A percentile compares a stretch with the other conserved stretches of the same genome.
Evolutionary conservation across 352 stramenopile species (phyloP).

Genomic region (Phytophthora pistaciae): DNA sequence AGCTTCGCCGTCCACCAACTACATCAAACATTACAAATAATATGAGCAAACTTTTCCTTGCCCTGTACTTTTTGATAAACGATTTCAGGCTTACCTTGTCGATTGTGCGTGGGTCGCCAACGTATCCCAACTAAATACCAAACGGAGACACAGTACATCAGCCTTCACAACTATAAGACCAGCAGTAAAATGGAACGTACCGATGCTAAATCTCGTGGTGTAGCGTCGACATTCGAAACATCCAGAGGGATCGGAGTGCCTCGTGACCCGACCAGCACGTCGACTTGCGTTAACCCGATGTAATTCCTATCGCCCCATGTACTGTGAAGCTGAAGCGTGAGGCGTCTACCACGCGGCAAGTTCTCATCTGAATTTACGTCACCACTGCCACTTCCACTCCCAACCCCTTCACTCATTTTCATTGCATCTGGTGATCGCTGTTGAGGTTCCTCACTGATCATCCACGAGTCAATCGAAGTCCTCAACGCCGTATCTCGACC

Average conservation of each 20-base stretch:
- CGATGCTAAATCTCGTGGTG: constrained; percentile 73
- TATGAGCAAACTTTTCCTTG: not conserved
- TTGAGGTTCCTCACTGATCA: constrained; percentile 54
- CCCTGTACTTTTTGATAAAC: no score
- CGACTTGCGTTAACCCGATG: constrained; percentile 84
- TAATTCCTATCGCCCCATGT: constrained; percentile 89
- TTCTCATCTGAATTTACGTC: constrained; percentile 22
- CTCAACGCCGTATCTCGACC: constrained; percentile 19
- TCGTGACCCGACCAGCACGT: constrained; percentile 63
- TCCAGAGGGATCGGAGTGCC: constrained; percentile 54
- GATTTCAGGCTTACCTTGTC: constrained; percentile 87
- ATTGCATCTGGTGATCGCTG: constrained; percentile 47
- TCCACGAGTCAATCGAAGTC: constrained; percentile 60
- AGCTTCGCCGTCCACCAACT: constrained; percentile 86
- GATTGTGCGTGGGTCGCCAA: constrained; percentile 84
- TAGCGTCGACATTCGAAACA: constrained; percentile 58
- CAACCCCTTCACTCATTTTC: constrained; percentile 39
- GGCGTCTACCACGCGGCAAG: constrained; percentile 51
- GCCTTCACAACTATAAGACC: not conserved
- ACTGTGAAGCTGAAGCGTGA: constrained; percentile 63
- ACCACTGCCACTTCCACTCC: constrained; percentile 12
- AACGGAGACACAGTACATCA: not conserved
- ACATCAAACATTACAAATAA: not conserved
- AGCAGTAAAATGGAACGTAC: constrained; percentile 38
- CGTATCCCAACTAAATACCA: constrained; percentile 64